These are phyloP conservation scores for Moesziomyces antarcticus DNA, from an alignment of 1,284 basidiomycete genomes.

Conservation along the genomic window DNA sequence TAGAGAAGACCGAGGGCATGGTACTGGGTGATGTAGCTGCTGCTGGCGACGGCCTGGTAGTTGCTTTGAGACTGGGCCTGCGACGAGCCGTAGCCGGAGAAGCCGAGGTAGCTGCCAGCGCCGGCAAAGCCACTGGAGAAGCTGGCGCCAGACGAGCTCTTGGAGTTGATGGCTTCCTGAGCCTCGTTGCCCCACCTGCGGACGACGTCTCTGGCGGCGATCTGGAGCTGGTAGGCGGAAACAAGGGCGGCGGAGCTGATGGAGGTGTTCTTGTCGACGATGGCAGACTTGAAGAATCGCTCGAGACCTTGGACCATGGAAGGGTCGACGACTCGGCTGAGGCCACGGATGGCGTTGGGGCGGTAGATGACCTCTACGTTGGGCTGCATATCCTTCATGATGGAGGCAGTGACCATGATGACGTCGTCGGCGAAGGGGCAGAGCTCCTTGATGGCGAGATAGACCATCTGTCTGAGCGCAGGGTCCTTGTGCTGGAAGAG, in stretches of 20 bases:
- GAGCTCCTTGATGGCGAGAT: slow-evolving; percentile 98
- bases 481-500: slow-evolving; percentile 99
- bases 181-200: slow-evolving; percentile 97
- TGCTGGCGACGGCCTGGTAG: slow-evolving; percentile 76
- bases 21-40: slow-evolving; percentile 89
- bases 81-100: slow-evolving; percentile 49
- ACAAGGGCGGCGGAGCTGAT: slow-evolving; percentile 96
- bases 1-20: slow-evolving; percentile 95
- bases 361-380: slow-evolving; percentile 99
- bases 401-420: slow-evolving; percentile 99
- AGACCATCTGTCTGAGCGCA: slow-evolving; percentile 96
- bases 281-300: slow-evolving; percentile 98
- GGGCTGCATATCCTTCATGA: slow-evolving; percentile 99
- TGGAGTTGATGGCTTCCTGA: slow-evolving; percentile 87
- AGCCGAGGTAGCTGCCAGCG: slow-evolving; percentile 68
- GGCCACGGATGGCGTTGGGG: slow-evolving; percentile 94
- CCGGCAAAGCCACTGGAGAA: slow-evolving; percentile 70
- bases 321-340: slow-evolving; percentile 96
- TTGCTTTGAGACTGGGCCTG: slow-evolving; percentile 72
- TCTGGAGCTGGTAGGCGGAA: slow-evolving; percentile 96
- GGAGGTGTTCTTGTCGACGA: slow-evolving; percentile 95
- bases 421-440: slow-evolving; percentile 93
- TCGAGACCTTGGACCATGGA: slow-evolving; percentile 98
- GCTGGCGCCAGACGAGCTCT: slow-evolving; percentile 38
- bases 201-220: slow-evolving; percentile 85